Base-by-base conservation (phyloP, 805 yeast species). In the Saturnispora gosingensis region DNA sequence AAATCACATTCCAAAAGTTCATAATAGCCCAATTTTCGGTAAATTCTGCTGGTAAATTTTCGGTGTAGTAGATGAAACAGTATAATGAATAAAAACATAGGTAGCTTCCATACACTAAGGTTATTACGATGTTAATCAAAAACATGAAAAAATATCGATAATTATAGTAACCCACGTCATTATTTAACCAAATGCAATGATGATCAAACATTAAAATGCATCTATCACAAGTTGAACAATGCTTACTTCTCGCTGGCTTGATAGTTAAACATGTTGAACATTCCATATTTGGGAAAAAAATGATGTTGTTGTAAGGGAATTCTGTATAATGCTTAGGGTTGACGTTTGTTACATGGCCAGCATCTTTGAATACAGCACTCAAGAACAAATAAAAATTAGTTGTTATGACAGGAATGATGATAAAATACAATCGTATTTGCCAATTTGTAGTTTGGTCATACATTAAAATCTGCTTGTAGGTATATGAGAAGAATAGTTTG, bases 211-310 rank as follows among this genome's bases (percentile, higher is more conserved):
- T 59, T 10, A 77, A 64, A 18, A 85, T 70, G 60, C 96, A 88
- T 7, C 72, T 71, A 55, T 78, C 78, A 66, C 95, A 88, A 3
- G 71, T 71, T 1, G 81, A 71, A 61, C 96, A 88, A 65, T 88
- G 96, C 55, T 85, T 81, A 6, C 88, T 72, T 52, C 95, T 69
- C 1, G 95, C 88, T 13, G 86, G 80, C 55, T 90, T 71, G 81
- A 86, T 80, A 42, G 76, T 68, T 10, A 75, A 64, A 59, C 96
- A 88, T 1, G 83, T 76, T 11, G 61, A 25, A 58, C 80, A 75
- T 16, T 51, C 46, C 25, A 60, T 64, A 30, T 60, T 61, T 20
- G 60, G 55, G 50, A 68, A 73, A 59, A 68, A 78, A 34, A 77
- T 72, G 43, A 78, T 55, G 16, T 68, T 67, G 59, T 78, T 74